Evolutionary conservation across 495 filamentous ascomycete genomes (phyloP).

Genomic region (Lasiosphaeria miniovina): DNA sequence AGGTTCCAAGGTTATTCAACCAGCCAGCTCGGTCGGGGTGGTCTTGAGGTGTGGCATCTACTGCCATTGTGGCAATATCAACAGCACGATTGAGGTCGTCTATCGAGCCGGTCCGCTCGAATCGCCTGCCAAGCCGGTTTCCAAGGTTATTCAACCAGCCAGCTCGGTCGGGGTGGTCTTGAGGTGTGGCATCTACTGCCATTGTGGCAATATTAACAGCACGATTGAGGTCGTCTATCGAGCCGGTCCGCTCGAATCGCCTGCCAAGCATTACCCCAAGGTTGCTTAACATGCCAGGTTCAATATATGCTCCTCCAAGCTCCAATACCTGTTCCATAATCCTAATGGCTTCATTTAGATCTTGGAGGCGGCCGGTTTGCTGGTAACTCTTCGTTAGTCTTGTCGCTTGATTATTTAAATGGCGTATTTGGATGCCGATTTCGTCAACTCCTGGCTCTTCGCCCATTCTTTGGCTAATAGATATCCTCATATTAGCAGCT

Average conservation of each 20-base stretch:
- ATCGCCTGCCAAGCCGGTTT: conserved; percentile 7
- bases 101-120: conserved; percentile 9
- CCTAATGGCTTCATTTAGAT: not conserved
- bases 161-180: conserved; percentile 7
- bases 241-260: conserved; percentile 3
- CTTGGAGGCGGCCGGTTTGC: conserved; percentile 1
- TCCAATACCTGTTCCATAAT: conserved; percentile 5
- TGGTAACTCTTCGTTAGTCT: conserved; percentile 3
- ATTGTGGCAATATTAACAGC: not conserved
- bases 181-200: conserved; percentile 1
- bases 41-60: conserved; percentile 12
- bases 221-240: conserved; percentile 9
- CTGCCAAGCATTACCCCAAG: conserved; percentile 2
- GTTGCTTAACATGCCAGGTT: conserved; percentile 5
- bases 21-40: conserved; percentile 3
- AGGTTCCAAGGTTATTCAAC: not conserved
- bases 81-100: conserved; percentile 13
- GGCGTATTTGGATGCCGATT: conserved; percentile 4
- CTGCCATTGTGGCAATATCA: conserved; percentile 1
- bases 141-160: conserved; percentile 1
- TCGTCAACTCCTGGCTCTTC: conserved; percentile 3
- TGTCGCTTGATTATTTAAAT: conserved; percentile 4
- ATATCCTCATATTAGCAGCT: conserved; percentile 1
- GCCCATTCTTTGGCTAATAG: conserved; percentile 4
- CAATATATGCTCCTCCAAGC: conserved; percentile 1